Conservation (phyloP, 352 stramenopile species). For the Phytophthora rubi region DNA sequence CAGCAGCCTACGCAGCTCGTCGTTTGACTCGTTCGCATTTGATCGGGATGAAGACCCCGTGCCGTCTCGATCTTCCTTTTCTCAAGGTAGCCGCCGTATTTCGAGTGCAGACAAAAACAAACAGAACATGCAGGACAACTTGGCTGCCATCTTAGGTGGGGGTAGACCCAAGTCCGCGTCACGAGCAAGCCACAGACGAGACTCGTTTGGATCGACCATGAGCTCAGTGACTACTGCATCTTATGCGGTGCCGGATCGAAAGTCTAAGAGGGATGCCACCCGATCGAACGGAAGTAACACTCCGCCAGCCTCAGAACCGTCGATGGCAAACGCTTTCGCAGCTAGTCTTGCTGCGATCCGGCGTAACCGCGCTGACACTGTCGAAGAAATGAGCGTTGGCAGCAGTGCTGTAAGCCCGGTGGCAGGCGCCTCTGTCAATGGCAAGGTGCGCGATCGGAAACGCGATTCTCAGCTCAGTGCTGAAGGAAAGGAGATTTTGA, state of each 20-base stretch:
- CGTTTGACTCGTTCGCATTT: constrained; percentile 55
- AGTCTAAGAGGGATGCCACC: constrained; percentile 27
- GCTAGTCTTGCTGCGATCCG: constrained; percentile 78
- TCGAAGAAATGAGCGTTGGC: constrained; percentile 49
- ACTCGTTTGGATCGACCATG: constrained; percentile 64
- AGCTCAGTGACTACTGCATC: constrained; percentile 39
- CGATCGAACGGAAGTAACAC: constrained; percentile 26
- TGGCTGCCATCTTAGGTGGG: constrained; percentile 72
- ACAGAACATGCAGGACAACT: constrained; percentile 54
- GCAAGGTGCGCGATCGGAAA: constrained; percentile 56
- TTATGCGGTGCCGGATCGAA: constrained; percentile 19
- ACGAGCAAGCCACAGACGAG: constrained; percentile 37
- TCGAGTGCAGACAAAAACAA: constrained; percentile 54
- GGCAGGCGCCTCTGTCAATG: constrained; percentile 12
- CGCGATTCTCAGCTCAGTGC: constrained; percentile 77
- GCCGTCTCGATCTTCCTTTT: constrained; percentile 50
- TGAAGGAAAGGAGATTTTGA: constrained; percentile 76
- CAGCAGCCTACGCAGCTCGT: constrained; percentile 60
- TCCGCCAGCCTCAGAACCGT: constrained; percentile 28
- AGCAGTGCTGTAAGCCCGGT: constrained; percentile 27
- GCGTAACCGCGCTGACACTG: constrained; percentile 66
- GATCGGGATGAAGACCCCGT: constrained; percentile 39
- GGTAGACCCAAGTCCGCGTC: constrained; percentile 36
- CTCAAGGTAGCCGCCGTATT: constrained; percentile 45
- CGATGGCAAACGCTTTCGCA: constrained; percentile 74